A percentile compares a stretch with the other conserved stretches of the same genome.
phyloP scores from a whole-genome alignment of 164 flowering plant genomes.

The Platanus orientalis region DNA sequence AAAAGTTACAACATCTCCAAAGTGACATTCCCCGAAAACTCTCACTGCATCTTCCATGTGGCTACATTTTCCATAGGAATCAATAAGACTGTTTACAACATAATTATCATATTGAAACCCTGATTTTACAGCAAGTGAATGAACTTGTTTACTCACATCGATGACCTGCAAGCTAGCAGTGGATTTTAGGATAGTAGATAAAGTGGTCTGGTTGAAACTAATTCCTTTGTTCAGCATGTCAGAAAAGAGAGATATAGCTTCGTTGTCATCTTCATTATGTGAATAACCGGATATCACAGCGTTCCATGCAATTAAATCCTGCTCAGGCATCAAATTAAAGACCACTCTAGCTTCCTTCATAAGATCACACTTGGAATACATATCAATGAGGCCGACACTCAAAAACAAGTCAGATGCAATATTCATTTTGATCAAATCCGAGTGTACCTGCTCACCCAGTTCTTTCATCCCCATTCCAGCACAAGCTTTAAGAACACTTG shows the following conservation, averaged over 20 bases:
- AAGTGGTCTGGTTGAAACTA: constrained; percentile 1
- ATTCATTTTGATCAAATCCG: background rate
- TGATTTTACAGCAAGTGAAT: background rate
- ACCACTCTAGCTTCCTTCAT: constrained; percentile 1
- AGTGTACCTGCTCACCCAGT: background rate
- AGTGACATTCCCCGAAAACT: background rate
- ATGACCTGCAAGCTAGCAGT: background rate
- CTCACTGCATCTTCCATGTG: constrained; percentile 1
- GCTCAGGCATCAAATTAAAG: background rate
- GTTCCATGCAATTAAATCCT: constrained; percentile 1
- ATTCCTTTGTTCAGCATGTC: background rate
- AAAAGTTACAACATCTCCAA: background rate
- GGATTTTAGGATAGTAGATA: constrained; percentile 4
- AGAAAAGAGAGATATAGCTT: background rate
- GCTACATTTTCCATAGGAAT: constrained; percentile 1
- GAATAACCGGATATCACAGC: constrained; percentile 1
- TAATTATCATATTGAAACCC: background rate
- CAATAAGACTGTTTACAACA: constrained; percentile 1
- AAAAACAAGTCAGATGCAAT: background rate
- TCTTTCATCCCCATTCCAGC: background rate
- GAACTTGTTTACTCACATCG: background rate
- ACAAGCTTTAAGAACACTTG: constrained; percentile 1
- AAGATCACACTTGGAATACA: background rate
- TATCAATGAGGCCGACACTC: constrained; percentile 5
- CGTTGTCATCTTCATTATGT: background rate